Evolutionary conservation across 2,329 filamentous ascomycete genomes (phyloP).

Genomic region (Cladophialophora chaetospira): DNA sequence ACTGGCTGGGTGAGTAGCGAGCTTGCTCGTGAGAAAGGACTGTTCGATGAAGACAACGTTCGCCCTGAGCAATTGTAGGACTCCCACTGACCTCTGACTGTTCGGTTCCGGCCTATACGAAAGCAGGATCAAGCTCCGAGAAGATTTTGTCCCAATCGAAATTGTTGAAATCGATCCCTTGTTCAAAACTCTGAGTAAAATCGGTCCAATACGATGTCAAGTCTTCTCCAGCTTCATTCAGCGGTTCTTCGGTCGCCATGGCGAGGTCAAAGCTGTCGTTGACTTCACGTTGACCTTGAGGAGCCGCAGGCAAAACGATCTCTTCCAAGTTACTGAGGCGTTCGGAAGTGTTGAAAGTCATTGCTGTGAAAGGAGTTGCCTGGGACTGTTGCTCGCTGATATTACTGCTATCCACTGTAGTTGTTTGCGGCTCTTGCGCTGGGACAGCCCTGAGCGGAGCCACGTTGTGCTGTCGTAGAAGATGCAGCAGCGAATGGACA

Average conservation of each 20-base stretch:
- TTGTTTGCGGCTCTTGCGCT: not conserved
- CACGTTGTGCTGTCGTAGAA: slow-evolving; percentile 36
- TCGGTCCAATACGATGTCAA: not conserved
- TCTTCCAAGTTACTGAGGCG: not conserved
- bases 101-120: too few species aligned
- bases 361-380: not conserved
- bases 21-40: too few species aligned
- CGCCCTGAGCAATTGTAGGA: too few species aligned
- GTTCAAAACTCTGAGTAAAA: not conserved
- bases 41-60: too few species aligned
- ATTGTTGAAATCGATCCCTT: not conserved
- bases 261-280: not conserved
- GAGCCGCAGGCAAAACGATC: not conserved
- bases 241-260: not conserved
- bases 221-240: not conserved
- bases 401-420: not conserved
- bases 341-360: not conserved
- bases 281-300: not conserved
- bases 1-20: too few species aligned
- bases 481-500: slow-evolving; percentile 41
- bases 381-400: not conserved
- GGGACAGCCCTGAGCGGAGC: not conserved
- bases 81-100: too few species aligned
- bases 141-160: not conserved
- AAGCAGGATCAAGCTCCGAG: not conserved